Base-by-base conservation (phyloP, 352 stramenopile species). In the Phytophthora sojae region DNA sequence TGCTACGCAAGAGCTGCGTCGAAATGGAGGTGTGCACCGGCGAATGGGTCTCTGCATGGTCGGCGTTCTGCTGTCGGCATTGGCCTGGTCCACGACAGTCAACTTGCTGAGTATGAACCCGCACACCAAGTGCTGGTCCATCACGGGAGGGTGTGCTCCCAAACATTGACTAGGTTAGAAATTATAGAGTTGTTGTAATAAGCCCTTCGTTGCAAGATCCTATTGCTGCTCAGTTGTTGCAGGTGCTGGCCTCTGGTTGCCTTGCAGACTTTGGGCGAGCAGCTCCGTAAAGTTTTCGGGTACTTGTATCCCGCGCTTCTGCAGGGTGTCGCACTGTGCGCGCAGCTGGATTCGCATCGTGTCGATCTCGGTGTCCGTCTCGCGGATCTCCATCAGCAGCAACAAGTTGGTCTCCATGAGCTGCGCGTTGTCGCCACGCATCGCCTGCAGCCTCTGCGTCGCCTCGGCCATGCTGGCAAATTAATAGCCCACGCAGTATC, bases 331-430 rank as follows among this genome's bases (percentile, higher is more conserved):
- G 35, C 67, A 83, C 51, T 77, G 66, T 32, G 60, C 23, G 45
- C 76, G 53, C 49, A 91, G 55, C 29, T 74, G 19, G 15, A 54
- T 21, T n/a, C 72, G 80, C 45, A 78, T 57, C 0, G 58, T 42
- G 5, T 79, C 39, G 29, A 88, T 81, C 47, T 85, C 71, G 5
- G 68, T 73, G 19, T 91, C 79, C 0, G 57, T 68, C 64, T 91
- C 79, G 25, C 83, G 75, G 32, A 88, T 82, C 21, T 76, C 59
- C 77, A 88, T 86, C 6, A 91, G 74, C 54, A 86, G 65, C 54
- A 71, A 55, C 47, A 91, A 61, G 44, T 91, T 91, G 12, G 62
- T 73, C 60, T 80, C 76, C 83, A 91, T 91, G 14, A 91, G 80
- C 61, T 69, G 69, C 29, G 81, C 75, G 59, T 91, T 91, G 35